Evolutionary conservation across 1,284 basidiomycete genomes (phyloP), one percentile per base, ranked within the genome.

Genomic region (Grifola frondosa): DNA sequence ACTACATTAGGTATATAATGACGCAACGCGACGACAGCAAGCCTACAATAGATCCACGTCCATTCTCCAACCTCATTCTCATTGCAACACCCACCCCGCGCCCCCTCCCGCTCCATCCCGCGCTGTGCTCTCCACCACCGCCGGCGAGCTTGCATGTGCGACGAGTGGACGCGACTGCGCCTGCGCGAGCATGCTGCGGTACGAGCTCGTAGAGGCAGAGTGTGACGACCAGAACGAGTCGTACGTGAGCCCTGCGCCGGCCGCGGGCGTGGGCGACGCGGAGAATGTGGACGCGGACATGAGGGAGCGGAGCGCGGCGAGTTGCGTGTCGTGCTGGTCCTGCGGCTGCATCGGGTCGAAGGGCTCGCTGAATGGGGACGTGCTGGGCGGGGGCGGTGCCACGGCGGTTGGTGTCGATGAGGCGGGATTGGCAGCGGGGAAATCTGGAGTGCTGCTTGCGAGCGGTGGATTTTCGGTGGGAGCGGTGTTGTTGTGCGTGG

Each of bases 171-270:
- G 47, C 7, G 33, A 24, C 4, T 23, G 26, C 2, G 23, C 19
- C n/a, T 42, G 44, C 6, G 37, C 29, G 11, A 43, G 30, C 19
- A 46, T n/a, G 6, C 36, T 17, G 12, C 52, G 41, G 22, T 53
- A 50, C 15, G 51, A 39, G 2, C 40, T 29, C 17, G 46, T 50
- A 20, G 42, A 38, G 10, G 68, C 62, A 5, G 67, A 64, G 48
- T 78, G 75, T 6, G 75, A 68, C 3, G 78, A 81, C 80, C 81
- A 84, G 54, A 84, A 83, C 0, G 78, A 76, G 57, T 83, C 81
- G 51, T 84, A 83, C 5, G 81, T 84, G 35, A 82, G 63, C 6
- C 52, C 50, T 3, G 32, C 30, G 37, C 46, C 34, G 3, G 30
- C 20, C 12, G 28, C 44, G 9, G 46, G 48, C 8, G 48, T 16